These are phyloP conservation scores for Blastocystis sp. DNA, from an alignment of 352 stramenopile species.

Conservation along the genomic window DNA sequence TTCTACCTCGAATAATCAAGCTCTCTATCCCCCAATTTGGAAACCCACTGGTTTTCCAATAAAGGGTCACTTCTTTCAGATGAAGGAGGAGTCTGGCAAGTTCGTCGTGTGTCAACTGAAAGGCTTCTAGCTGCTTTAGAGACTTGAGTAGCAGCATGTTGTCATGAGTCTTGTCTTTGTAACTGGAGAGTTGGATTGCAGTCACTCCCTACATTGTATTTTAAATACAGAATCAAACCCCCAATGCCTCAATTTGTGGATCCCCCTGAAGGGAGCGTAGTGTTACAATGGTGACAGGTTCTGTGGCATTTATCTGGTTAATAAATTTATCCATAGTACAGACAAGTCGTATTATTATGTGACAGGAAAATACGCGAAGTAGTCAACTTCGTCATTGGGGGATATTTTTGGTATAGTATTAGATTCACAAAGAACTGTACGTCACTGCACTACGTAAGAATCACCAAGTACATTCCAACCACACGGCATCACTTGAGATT, in stretches of 20 bases:
- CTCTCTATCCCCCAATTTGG: conserved; percentile 25
- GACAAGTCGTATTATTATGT: conserved; percentile 2
- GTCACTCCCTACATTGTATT: neutral
- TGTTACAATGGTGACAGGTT: conserved; percentile 14
- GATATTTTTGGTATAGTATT: neutral
- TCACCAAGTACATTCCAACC: no score
- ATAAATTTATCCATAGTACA: conserved; percentile 23
- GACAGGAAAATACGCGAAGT: conserved; percentile 39
- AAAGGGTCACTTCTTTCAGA: conserved; percentile 2
- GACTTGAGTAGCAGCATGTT: conserved; percentile 15
- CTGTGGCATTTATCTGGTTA: conserved; percentile 19
- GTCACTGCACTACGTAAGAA: no score
- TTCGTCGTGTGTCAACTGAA: conserved; percentile 15
- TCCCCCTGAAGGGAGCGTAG: conserved; percentile 30
- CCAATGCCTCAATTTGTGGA: neutral
- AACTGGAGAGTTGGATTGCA: conserved; percentile 21
- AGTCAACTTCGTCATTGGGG: neutral
- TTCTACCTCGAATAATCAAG: neutral
- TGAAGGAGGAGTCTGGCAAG: neutral
- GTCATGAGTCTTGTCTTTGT: neutral
- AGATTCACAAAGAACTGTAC: no score
- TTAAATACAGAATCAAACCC: neutral
- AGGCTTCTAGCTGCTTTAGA: conserved; percentile 17
- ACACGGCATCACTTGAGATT: no score
- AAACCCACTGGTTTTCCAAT: neutral